Base-by-base conservation (phyloP, 1,284 basidiomycete species). In the Melanopsichium pennsylvanicum region DNA sequence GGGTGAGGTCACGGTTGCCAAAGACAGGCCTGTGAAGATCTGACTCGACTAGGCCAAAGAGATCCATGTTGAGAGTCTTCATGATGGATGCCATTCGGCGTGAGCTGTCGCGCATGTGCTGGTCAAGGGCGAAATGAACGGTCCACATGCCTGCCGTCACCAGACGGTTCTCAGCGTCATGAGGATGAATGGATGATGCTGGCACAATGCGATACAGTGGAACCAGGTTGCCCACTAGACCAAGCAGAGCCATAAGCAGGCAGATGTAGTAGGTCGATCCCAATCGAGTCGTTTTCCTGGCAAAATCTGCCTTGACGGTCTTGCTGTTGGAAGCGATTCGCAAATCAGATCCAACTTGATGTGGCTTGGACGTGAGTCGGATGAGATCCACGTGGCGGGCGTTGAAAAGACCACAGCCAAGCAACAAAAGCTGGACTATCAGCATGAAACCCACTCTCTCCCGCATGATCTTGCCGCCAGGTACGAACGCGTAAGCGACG, bases 131-230 rank as follows among this genome's bases (percentile, higher is more conserved):
- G 51, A 72, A 72, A 45, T 76, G 74, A 19, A 76, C 74, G 0
- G 93, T 94, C 91, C 92, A 95, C 54, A 96, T 93, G 1, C 92
- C 93, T 10, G 90, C 89, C n/a, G 88, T 89, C 38, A 95, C 84
- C 18, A 92, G 84, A 18, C 90, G 84, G 10, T 89, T 85, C 5
- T 86, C 87, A 8, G 88, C 82, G 57, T 88, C 87, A 81, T 87
- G 87, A 2, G 92, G 90, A 35, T 84, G 83, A 8, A 88, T 81
- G 19, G 88, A 79, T 15, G 87, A 86, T 4, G 84, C 50, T 2
- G 87, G 72, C 1, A 86, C 83, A 15, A 87, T 76, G 9, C 85
- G 59, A 13, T 83, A 83, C 16, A 88, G 16, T 19, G 80, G 83
- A 22, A 18, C 60, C 37, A 72, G 13, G 36, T 54, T 52, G 25